Base-by-base conservation (phyloP, 371 early-diverging fungal genomes). In the Parasitella parasitica region DNA sequence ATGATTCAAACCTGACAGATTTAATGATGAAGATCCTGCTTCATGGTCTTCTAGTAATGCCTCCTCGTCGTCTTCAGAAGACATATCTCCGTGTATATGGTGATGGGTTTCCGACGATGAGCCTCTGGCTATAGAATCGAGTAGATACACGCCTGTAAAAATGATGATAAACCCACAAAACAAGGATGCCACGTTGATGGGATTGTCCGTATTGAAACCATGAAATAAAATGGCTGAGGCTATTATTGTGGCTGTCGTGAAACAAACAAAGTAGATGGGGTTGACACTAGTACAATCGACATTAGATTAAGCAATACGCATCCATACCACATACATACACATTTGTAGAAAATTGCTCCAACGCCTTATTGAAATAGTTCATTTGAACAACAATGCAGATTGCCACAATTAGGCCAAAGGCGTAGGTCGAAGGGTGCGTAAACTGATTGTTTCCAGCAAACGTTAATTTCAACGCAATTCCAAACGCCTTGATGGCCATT, bases 331-430 rank as follows among this genome's bases (percentile, higher is more conserved):
- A 16, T 18, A 67, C 82, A 70, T 80, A 85, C 86, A 91, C 78
- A 66, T 93, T 94, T 54, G 96, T 94, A 8, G 91, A 90, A 66
- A 94, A 97, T 58, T 86, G 76, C 60, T 94, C 94, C 34, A 97
- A 76, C 4, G 97, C 95, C 82, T 96, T 97, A 84, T 97, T 96
- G 61, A 97, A 95, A 72, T 96, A 97, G 72, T 95, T 96, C 88
- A 96, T 91, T 76, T 97, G 96, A n/a, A 91, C 88, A 15, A 94
- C 75, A 52, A 94, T 93, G 69, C 92, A 94, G 1, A 85, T 76
- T 4, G 68, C 83, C n/a, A 95, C 93, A 18, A 88, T 83, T n/a
- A 91, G 60, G 9, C 88, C 88, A 72, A 96, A 94, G 12, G 92
- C 76, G 59, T 92, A 96, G 3, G 96, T 96, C 30, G 92, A 92